phyloP scores from a whole-genome alignment of 2,329 filamentous ascomycete genomes.

The Sporothrix pseudoabietina region DNA sequence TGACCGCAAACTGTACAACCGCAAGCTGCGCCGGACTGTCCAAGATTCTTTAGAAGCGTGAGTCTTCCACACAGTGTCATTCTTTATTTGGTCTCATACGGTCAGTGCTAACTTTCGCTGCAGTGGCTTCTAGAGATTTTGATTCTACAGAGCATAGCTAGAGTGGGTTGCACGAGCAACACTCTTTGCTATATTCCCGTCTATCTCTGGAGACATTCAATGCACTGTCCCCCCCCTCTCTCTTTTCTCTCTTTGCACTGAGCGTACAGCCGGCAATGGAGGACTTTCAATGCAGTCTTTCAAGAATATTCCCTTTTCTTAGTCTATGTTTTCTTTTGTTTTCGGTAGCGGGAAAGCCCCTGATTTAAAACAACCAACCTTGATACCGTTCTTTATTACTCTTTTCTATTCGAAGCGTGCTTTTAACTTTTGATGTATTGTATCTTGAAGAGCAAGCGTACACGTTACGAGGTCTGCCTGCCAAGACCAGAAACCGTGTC shows the following conservation, averaged over 20 bases:
- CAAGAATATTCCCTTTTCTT: not conserved
- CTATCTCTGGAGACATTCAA: not conserved
- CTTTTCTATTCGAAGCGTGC: not conserved
- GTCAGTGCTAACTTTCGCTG: not conserved
- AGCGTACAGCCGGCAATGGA: not conserved
- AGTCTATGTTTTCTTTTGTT: not conserved
- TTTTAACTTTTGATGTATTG: not conserved
- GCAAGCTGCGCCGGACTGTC: constrained; percentile 76
- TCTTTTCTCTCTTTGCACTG: not conserved
- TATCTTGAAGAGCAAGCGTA: not conserved
- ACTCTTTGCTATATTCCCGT: not conserved
- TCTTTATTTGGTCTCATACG: not conserved
- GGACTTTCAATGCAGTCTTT: not conserved
- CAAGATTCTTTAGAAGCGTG: constrained; percentile 65
- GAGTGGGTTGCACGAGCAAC: not conserved
- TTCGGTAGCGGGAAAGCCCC: not conserved
- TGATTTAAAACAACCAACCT: not conserved
- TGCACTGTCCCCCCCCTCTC: not conserved
- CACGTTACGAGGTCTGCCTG: not conserved
- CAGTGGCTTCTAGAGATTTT: not conserved
- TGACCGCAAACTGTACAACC: constrained; percentile 81
- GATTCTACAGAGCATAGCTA: not conserved
- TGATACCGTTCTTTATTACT: not conserved
- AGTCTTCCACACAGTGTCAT: not conserved
- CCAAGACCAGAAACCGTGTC: not conserved